Evolutionary conservation across 169 alveolate genomes (phyloP).

Genomic region (Toxoplasma gondii): DNA sequence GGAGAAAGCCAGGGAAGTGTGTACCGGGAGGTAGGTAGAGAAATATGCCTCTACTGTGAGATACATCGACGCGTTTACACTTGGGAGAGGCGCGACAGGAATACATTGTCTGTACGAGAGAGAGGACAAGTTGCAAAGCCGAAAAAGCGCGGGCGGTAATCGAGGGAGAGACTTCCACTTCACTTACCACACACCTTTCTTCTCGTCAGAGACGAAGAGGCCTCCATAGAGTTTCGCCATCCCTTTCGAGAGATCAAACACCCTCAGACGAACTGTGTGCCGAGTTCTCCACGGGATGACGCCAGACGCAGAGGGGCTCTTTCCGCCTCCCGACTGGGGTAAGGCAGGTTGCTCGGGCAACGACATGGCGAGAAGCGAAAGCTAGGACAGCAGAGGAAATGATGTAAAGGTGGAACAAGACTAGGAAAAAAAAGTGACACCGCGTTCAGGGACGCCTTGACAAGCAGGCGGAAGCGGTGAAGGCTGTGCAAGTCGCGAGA

Average conservation of each 20-base stretch:
- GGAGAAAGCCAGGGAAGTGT: no score
- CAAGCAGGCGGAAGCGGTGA: no score
- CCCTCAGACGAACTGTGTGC: conserved; percentile 9
- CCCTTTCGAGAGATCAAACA: conserved; percentile 45
- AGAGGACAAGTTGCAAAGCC: no score
- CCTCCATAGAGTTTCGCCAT: conserved; percentile 20
- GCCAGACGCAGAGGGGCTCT: background rate
- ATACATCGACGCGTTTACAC: no score
- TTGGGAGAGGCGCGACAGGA: no score
- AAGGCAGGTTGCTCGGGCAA: background rate
- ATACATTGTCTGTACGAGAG: no score
- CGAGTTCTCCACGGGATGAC: background rate
- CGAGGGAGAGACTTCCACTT: background rate
- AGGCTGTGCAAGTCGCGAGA: no score
- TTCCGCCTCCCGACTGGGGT: background rate
- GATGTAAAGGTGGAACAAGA: background rate
- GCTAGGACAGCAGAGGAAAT: background rate
- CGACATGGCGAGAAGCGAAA: background rate
- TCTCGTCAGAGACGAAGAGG: conserved; percentile 37
- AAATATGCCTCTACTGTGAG: no score
- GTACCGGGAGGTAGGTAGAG: no score
- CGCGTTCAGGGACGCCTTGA: no score
- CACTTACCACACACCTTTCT: conserved; percentile 53
- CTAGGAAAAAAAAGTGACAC: no score
- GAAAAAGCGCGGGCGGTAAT: no score